Percentiles rank a stretch among this genome's conserved stretches.
Evolutionary conservation across 129 eudicot genomes (phyloP).

Genomic region (Arctium lappa): DNA sequence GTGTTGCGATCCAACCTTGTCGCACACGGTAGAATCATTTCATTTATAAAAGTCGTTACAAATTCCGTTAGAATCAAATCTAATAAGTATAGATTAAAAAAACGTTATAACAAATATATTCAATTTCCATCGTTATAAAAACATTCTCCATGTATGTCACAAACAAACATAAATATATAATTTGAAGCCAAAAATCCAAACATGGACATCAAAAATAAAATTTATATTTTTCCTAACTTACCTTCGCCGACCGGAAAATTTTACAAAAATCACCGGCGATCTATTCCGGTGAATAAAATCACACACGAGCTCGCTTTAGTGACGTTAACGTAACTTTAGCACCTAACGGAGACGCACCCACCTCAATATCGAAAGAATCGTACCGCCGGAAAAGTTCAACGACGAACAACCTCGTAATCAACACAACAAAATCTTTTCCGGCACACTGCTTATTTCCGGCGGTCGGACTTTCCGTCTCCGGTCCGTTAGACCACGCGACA

Average conservation of each 20-base stretch:
- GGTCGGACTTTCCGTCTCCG: conserved; percentile 62
- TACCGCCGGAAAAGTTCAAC: conserved; percentile 76
- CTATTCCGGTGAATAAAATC: neutral
- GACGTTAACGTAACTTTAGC: conserved; percentile 67
- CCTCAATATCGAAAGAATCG: conserved; percentile 84
- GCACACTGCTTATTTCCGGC: conserved; percentile 80
- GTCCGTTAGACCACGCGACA: conserved; percentile 88
- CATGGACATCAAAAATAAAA: neutral
- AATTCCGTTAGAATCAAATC: neutral
- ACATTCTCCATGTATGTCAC: neutral
- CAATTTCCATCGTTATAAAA: neutral
- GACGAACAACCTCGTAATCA: conserved; percentile 63
- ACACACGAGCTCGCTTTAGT: conserved; percentile 56
- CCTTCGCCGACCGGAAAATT: conserved; percentile 5
- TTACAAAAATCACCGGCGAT: neutral
- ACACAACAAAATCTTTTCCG: conserved; percentile 86
- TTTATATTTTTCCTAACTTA: conserved; percentile 6
- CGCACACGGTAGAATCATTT: neutral
- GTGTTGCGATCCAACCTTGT: neutral
- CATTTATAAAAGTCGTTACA: neutral
- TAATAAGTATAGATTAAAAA: no score
- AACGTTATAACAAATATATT: neutral
- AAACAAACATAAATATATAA: neutral
- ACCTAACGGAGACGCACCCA: conserved; percentile 61
- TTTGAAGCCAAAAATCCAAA: neutral